Base-by-base conservation (phyloP, 1,284 basidiomycete genomes). In the Wallemia ichthyophaga region DNA sequence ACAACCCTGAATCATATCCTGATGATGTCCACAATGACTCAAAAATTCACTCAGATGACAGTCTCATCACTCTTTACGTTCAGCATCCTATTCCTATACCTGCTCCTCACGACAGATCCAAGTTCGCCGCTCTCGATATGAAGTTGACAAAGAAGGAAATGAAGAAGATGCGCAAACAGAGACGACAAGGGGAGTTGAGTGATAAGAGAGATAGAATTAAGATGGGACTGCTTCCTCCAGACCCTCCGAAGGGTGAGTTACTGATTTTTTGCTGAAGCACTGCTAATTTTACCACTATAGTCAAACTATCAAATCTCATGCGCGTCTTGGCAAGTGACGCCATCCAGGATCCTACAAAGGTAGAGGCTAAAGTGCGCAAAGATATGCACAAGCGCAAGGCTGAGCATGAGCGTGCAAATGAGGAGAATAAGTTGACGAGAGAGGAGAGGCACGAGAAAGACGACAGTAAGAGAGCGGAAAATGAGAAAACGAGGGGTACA, bases 41-140 rank as follows among this genome's bases (percentile, higher is more conserved):
- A 60, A 79, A 78, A 57, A 82, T 85, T 61, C 74, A 77, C 56
- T 78, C 72, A 1, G 68, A 72, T 21, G 78, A 82, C 62, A 82
- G 82, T 2, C 84, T 85, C 0, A 83, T 98, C 62, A 88, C 85
- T 21, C 76, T 86, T 56, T 91, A 94, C 66, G 78, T 98, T 57
- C 92, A 96, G 68, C 92, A 98, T 68, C 94, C 92, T 5, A 96
- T 99, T 61, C 87, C 87, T 1, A 91, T 99, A 61, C 85, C 86
- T 33, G 84, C 85, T 1, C 87, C 88, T 2, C 79, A 78, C 11
- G 89, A 92, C 64, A 86, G 85, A 72, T 80, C 80, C 67, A 79
- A 81, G 64, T 74, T 77, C 2, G 75, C 74, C 19, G 70, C 85
- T 58, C 85, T 89, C 66, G 83, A 85, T 1, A 70, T 94, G 62